These are phyloP conservation scores for Pleurozium schreberi DNA, from an alignment of 225 moss, liverwort and hornwort genomes.

Conservation along the genomic window DNA sequence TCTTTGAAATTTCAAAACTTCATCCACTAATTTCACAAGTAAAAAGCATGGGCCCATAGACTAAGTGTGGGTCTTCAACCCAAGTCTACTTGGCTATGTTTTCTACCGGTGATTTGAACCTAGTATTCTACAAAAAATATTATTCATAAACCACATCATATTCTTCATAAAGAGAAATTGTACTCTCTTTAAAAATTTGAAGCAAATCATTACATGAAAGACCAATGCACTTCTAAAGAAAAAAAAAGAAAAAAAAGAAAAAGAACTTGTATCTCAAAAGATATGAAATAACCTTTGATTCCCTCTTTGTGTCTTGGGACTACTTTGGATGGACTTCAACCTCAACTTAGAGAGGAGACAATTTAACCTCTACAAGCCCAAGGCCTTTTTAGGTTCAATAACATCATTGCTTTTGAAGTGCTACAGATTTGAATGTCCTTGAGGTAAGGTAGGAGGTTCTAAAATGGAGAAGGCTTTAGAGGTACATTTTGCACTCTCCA, in stretches of 20 bases:
- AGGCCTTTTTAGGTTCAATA: too few relatives aligned
- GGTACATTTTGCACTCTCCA: too few relatives aligned
- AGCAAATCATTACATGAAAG: fast-evolving
- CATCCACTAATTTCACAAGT: background rate
- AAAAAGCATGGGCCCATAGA: fast-evolving
- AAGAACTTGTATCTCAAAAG: background rate
- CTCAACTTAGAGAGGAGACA: background rate
- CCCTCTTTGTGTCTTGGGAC: fast-evolving
- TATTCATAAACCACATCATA: background rate
- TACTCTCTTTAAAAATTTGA: background rate
- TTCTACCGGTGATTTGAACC: fast-evolving
- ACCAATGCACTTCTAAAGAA: background rate
- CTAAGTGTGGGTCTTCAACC: background rate
- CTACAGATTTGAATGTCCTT: too few relatives aligned
- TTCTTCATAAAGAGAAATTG: background rate
- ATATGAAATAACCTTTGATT: background rate
- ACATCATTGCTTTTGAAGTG: too few relatives aligned
- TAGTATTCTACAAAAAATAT: background rate
- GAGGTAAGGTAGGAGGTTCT: too few relatives aligned
- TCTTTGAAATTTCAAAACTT: background rate
- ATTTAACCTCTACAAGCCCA: too few relatives aligned
- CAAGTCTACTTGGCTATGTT: fast-evolving
- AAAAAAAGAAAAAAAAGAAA: background rate
- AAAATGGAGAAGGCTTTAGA: too few relatives aligned
- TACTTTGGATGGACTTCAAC: background rate